Evolutionary conservation across 1,139 yeast genomes (phyloP).

Genomic region (Wickerhamiella pararugosa): DNA sequence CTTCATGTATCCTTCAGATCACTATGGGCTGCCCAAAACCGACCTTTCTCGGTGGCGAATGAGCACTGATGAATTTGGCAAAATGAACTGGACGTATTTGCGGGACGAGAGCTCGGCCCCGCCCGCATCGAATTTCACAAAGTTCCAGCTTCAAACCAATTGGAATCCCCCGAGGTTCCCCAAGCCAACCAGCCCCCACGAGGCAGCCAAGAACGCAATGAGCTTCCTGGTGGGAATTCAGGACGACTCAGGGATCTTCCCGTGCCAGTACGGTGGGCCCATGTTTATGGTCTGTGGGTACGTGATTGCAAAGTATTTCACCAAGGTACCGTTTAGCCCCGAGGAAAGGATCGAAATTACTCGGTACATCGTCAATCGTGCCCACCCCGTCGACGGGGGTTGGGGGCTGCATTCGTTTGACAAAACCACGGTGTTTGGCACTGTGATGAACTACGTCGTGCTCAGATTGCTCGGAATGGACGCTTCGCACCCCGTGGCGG

Average conservation of each 20-base stretch:
- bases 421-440: slow-evolving; percentile 90
- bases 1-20: slow-evolving; percentile 21
- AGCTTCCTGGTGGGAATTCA: slow-evolving; percentile 53
- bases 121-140: slow-evolving; percentile 30
- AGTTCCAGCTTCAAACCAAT: slow-evolving; percentile 43
- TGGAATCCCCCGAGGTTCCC: slow-evolving; percentile 18
- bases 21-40: slow-evolving; percentile 43
- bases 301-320: slow-evolving; percentile 57
- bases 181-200: slow-evolving; percentile 30
- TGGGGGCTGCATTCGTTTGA: slow-evolving; percentile 94
- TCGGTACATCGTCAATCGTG: slow-evolving; percentile 70
- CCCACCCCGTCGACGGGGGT: slow-evolving; percentile 99
- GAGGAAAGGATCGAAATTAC: slow-evolving; percentile 55
- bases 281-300: slow-evolving; percentile 94
- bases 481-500: slow-evolving; percentile 60
- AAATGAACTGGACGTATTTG: slow-evolving; percentile 70
- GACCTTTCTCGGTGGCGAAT: slow-evolving; percentile 68
- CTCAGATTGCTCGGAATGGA: slow-evolving; percentile 65
- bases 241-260: slow-evolving; percentile 62
- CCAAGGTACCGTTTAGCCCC: slow-evolving; percentile 53
- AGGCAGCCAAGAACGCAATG: slow-evolving; percentile 65
- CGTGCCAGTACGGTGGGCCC: slow-evolving; percentile 91
- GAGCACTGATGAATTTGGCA: slow-evolving; percentile 52
- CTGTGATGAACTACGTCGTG: slow-evolving; percentile 69
- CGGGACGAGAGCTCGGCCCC: slow-evolving; percentile 23